phyloP scores from a whole-genome alignment of 192 early-diverging fungal species.

The Jimgerdemannia flammicorona region DNA sequence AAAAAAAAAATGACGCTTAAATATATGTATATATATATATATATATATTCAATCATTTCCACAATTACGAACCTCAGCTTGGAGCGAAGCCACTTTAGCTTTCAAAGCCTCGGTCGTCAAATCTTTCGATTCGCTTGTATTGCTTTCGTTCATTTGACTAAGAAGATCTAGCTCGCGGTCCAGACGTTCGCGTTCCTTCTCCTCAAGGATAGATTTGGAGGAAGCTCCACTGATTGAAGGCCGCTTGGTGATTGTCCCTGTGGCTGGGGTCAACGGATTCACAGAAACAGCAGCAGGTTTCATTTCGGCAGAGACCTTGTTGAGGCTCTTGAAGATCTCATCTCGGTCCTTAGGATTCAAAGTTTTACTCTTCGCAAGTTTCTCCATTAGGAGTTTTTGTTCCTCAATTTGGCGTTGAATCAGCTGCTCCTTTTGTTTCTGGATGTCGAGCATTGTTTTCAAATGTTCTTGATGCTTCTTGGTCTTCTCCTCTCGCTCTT shows the following conservation, averaged over 20 bases:
- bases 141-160: too few species aligned
- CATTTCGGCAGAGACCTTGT: constrained; percentile 10
- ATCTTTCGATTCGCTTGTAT: too few species aligned
- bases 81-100: too few species aligned
- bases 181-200: too few species aligned
- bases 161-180: too few species aligned
- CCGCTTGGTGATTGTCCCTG: neutral
- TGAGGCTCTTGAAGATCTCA: constrained; percentile 42
- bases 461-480: constrained; percentile 49
- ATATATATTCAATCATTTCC: too few species aligned
- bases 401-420: constrained; percentile 60
- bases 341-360: constrained; percentile 41
- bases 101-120: too few species aligned
- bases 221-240: too few species aligned
- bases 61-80: too few species aligned
- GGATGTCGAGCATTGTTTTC: constrained; percentile 45
- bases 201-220: too few species aligned
- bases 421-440: constrained; percentile 55
- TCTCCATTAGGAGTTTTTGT: constrained; percentile 57
- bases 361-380: constrained; percentile 47
- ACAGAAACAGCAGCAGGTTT: constrained; percentile 37
- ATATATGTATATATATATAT: too few species aligned
- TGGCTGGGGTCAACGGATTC: constrained; percentile 17
- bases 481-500: constrained; percentile 41
- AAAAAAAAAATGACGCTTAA: too few species aligned